These are phyloP conservation scores for Silene conica DNA, from an alignment of 148 eudicot species.

Conservation along the genomic window DNA sequence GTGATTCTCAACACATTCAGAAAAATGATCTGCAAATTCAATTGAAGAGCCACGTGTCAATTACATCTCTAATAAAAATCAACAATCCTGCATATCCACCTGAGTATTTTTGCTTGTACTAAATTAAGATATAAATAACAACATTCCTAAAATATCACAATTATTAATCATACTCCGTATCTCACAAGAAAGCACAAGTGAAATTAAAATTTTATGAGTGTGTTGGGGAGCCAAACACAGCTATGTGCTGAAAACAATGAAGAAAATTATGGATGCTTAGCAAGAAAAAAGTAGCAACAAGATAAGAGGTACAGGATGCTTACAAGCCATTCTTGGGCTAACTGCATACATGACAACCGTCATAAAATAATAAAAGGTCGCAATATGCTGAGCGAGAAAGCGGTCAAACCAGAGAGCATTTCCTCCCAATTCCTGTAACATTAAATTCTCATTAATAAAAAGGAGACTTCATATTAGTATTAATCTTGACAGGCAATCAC, in stretches of 20 bases:
- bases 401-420: conserved; percentile 95
- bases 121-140: not conserved
- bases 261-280: not conserved
- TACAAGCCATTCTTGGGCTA: conserved; percentile 99
- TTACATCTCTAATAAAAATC: not conserved
- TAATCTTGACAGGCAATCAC: not conserved
- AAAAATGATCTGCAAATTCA: conserved; percentile 85
- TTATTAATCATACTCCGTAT: not conserved
- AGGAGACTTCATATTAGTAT: not conserved
- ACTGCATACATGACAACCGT: conserved; percentile 73
- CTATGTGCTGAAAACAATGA: not conserved
- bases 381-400: conserved; percentile 86
- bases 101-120: not conserved
- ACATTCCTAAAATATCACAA: conserved; percentile 2
- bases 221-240: not conserved
- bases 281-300: conserved; percentile 16
- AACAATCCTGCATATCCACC: not conserved
- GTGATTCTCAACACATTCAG: conserved; percentile 92
- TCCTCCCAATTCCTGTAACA: conserved; percentile 87
- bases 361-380: conserved; percentile 84
- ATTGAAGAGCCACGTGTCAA: not conserved
- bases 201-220: not conserved
- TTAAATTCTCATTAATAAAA: not conserved
- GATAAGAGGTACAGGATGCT: conserved; percentile 31
- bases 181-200: not conserved